Evolutionary conservation across 768 basidiomycete species (phyloP), one percentile per base, ranked within the genome.

Genomic region (Chalciporus pseudorubinellus): DNA sequence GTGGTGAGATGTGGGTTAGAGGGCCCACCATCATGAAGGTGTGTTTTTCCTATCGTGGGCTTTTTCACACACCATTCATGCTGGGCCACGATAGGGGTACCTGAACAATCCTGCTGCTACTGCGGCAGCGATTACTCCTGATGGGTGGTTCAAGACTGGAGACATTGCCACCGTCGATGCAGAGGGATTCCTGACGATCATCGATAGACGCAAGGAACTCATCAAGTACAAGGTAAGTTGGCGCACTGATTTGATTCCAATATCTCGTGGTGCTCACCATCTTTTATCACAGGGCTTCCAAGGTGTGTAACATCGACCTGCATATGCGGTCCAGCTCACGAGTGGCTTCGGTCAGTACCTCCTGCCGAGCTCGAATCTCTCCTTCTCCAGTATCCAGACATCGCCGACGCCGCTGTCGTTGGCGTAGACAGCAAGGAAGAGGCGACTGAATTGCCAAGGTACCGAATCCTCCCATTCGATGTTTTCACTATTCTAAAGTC

Each of bases 121-220:
- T 2, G 70, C 72, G 20, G 77, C 82, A 13, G 69, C 84, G 6
- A 85, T 95, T 57, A 89, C 86, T 0, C 67, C 68, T 0, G 86
- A 90, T 44, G 78, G 82, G 3, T 97, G 90, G 90, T 85, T 92
- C 73, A 91, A 87, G 75, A 94, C 92, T 0, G 92, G 93, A 1
- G 93, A 95, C 65, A 80, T 95, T 44, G 87, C 80, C 2, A 65
- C 77, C 16, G 70, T 81, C 12, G 87, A 92, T 53, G 51, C 67
- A 3, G 82, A 91, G 1, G 92, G 91, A 0, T 88, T 76, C 62
- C 89, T 83, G 64, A 79, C 75, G 57, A 87, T 90, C 46, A 83
- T 91, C 2, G 87, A 90, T 59, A 72, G 90, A 29, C 74, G 77
- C 42, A 89, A 89, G 54, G 89, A 89, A 59, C 69, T 89, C 20